Conservation (phyloP, 805 yeast species). For the Kuraishia piskuri region DNA sequence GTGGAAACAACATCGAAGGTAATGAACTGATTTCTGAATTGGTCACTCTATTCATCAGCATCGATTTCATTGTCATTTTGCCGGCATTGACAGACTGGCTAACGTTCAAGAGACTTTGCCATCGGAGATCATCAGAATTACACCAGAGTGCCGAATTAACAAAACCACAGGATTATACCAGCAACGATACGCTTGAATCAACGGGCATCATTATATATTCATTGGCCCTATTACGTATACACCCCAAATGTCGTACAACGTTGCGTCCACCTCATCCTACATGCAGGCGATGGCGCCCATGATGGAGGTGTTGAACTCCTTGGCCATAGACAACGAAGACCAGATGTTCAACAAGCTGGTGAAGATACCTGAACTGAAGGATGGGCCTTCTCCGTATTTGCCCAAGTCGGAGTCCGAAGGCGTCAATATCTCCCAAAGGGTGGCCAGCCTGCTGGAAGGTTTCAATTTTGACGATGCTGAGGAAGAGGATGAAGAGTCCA, state of each 20-base stretch:
- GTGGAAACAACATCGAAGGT: too few species aligned
- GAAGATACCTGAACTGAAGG: constrained; percentile 21
- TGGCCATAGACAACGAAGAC: constrained; percentile 19
- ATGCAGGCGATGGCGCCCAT: constrained; percentile 73
- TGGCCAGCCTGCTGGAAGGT: constrained; percentile 12
- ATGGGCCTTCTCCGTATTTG: constrained; percentile 17
- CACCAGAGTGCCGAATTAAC: too few species aligned
- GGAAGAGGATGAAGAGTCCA: not conserved
- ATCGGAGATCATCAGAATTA: too few species aligned
- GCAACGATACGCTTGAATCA: not conserved
- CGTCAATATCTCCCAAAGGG: constrained; percentile 10
- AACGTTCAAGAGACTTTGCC: too few species aligned
- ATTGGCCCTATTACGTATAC: not conserved
- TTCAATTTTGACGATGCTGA: not conserved
- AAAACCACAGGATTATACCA: not conserved
- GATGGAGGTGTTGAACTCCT: constrained; percentile 36
- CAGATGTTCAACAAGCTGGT: not conserved
- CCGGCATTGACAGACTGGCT: too few species aligned
- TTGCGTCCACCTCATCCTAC: constrained; percentile 62
- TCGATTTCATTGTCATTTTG: too few species aligned
- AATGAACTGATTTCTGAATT: too few species aligned
- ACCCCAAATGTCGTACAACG: constrained; percentile 45
- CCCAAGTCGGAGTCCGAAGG: constrained; percentile 6
- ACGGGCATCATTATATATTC: not conserved
- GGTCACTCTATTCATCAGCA: too few species aligned